These are phyloP conservation scores for Emergomyces orientalis DNA, from an alignment of 2,329 filamentous ascomycete species.

Conservation along the genomic window DNA sequence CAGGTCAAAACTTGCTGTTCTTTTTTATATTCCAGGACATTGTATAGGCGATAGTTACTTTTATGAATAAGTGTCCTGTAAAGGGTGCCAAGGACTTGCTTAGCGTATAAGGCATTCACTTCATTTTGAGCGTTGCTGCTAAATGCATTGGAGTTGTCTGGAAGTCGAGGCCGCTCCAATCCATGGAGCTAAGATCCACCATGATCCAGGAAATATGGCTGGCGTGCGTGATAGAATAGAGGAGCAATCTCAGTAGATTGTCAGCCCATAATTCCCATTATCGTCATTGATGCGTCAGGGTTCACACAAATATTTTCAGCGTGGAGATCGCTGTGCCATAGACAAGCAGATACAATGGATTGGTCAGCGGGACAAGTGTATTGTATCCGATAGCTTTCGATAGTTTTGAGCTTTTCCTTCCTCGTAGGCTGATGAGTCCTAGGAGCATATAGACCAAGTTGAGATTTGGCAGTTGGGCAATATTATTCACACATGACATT, in stretches of 20 bases:
- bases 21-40: slow-evolving; percentile 27
- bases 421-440: slow-evolving; percentile 27
- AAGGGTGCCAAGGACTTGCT: slow-evolving; percentile 23
- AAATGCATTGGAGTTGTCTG: slow-evolving; percentile 16
- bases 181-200: slow-evolving; percentile 20
- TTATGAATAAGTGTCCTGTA: slow-evolving; percentile 23
- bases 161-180: slow-evolving; percentile 20
- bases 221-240: slow-evolving; percentile 22
- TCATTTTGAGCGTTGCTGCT: slow-evolving; percentile 20
- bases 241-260: slow-evolving; percentile 24
- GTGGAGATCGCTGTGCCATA: slow-evolving; percentile 25
- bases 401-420: slow-evolving; percentile 15
- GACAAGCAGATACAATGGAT: slow-evolving; percentile 18
- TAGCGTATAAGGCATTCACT: slow-evolving; percentile 19
- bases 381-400: slow-evolving; percentile 3
- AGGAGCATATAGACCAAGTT: slow-evolving; percentile 29
- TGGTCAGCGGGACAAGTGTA: not conserved
- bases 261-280: slow-evolving; percentile 26
- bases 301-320: slow-evolving; percentile 26
- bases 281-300: slow-evolving; percentile 17
- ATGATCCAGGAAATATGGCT: slow-evolving; percentile 23
- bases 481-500: slow-evolving; percentile 21
- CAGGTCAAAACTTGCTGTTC: slow-evolving; percentile 21
- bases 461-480: no score
- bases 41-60: slow-evolving; percentile 22